These are phyloP conservation scores for Nicotiana tomentosiformis DNA, from an alignment of 257 asterid species.

Conservation along the genomic window DNA sequence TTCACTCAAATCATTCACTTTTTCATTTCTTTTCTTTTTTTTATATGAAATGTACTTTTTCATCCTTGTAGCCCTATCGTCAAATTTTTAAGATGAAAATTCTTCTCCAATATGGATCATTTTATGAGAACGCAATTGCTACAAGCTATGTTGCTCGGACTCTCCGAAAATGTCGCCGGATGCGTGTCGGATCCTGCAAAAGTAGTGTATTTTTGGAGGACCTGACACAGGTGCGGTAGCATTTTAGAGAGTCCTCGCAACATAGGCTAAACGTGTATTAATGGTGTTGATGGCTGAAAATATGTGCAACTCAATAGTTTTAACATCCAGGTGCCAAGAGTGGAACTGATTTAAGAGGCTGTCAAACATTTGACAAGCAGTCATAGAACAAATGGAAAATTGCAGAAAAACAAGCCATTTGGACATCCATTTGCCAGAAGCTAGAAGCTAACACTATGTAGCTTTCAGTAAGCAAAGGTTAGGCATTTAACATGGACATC, in stretches of 20 bases:
- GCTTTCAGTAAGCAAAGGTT: not conserved
- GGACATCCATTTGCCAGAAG: not conserved
- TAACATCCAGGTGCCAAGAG: not conserved
- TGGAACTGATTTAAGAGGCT: not conserved
- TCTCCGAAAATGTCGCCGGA: too few relatives aligned
- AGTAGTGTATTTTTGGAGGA: too few relatives aligned
- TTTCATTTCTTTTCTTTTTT: too few relatives aligned
- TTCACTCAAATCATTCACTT: constrained; percentile 1
- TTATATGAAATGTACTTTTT: not conserved
- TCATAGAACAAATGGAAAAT: not conserved
- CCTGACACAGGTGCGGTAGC: too few relatives aligned
- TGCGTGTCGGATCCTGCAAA: too few relatives aligned
- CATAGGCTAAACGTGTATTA: not conserved
- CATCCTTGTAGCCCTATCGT: not conserved
- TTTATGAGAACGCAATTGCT: not conserved
- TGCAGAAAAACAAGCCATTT: constrained; percentile 1
- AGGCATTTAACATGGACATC: constrained; percentile 2
- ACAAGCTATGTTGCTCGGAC: too few relatives aligned
- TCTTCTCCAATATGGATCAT: not conserved
- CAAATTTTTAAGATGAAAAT: not conserved
- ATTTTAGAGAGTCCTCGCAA: too few relatives aligned
- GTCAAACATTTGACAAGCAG: not conserved
- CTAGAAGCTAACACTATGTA: not conserved
- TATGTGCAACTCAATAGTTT: not conserved
- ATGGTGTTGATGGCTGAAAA: not conserved